Evolutionary conservation across 2,329 filamentous ascomycete genomes (phyloP).

Genomic region (Apiospora sp.): DNA sequence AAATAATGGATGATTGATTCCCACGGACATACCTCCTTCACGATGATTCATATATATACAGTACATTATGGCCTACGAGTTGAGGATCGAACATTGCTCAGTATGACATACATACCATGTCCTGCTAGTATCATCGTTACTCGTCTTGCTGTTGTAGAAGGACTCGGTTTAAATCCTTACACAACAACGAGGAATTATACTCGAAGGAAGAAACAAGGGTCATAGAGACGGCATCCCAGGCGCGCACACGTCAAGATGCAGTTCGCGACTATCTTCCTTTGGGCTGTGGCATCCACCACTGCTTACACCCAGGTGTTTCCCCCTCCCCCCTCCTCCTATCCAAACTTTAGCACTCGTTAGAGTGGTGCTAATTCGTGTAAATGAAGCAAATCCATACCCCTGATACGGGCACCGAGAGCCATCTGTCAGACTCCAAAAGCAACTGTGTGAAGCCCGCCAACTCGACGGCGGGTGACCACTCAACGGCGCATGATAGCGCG

Average conservation of each 20-base stretch:
- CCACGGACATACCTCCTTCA: background rate
- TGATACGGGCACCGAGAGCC: background rate
- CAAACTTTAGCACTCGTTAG: background rate
- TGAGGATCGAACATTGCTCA: background rate
- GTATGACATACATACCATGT: background rate
- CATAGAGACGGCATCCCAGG: background rate
- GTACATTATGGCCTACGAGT: background rate
- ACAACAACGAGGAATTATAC: background rate
- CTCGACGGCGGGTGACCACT: background rate
- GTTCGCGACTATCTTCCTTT: constrained; percentile 21
- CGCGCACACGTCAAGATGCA: constrained; percentile 22
- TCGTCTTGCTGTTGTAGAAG: background rate
- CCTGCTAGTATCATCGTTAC: background rate
- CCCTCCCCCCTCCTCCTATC: background rate
- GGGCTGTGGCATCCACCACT: background rate
- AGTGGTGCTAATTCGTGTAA: background rate
- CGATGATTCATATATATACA: background rate
- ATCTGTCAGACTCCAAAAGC: background rate
- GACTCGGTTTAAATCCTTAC: background rate
- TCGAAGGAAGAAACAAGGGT: background rate
- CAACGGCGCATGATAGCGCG: background rate
- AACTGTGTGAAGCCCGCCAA: background rate
- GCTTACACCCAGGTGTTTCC: constrained; percentile 25
- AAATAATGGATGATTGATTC: background rate
- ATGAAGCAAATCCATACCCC: background rate